Conservation (phyloP, 176 grass and related monocot species). For the Olyra latifolia region DNA sequence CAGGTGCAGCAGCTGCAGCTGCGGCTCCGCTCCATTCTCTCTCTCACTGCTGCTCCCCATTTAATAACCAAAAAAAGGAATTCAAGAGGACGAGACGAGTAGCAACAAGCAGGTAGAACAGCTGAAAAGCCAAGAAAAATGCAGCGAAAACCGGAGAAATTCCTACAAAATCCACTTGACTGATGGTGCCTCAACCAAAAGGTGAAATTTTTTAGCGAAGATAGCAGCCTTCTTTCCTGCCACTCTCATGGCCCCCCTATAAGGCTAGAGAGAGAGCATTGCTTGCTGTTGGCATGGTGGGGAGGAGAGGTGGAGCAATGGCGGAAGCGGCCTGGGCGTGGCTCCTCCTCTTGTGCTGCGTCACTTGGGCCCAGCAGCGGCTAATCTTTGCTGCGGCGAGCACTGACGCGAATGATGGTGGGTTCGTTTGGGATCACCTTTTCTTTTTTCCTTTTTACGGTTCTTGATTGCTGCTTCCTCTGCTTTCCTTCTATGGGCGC, state of each 20-base stretch:
- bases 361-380: slow-evolving; percentile 30
- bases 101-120: not conserved
- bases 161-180: not conserved
- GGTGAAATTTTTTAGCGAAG: slow-evolving; percentile 31
- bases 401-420: slow-evolving; percentile 58
- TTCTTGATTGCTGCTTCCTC: slow-evolving; percentile 15
- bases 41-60: slow-evolving; percentile 21
- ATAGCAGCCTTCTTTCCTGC: slow-evolving; percentile 43
- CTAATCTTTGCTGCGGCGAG: slow-evolving; percentile 39
- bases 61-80: slow-evolving; percentile 25
- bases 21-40: not conserved
- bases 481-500: not conserved
- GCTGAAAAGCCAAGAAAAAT: not conserved
- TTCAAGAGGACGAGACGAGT: slow-evolving; percentile 10
- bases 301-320: slow-evolving; percentile 33
- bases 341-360: slow-evolving; percentile 24
- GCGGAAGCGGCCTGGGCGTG: slow-evolving; percentile 18
- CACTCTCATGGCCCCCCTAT: slow-evolving; percentile 34
- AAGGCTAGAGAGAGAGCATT: slow-evolving; percentile 1
- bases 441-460: not conserved
- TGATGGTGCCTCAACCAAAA: not conserved
- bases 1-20: not conserved
- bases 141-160: not conserved
- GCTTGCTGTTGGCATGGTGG: slow-evolving; percentile 18
- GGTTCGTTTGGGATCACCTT: not conserved